These are phyloP conservation scores for Ceratorhiza oryzae-sativae DNA, from an alignment of 1,284 basidiomycete species.

Conservation along the genomic window DNA sequence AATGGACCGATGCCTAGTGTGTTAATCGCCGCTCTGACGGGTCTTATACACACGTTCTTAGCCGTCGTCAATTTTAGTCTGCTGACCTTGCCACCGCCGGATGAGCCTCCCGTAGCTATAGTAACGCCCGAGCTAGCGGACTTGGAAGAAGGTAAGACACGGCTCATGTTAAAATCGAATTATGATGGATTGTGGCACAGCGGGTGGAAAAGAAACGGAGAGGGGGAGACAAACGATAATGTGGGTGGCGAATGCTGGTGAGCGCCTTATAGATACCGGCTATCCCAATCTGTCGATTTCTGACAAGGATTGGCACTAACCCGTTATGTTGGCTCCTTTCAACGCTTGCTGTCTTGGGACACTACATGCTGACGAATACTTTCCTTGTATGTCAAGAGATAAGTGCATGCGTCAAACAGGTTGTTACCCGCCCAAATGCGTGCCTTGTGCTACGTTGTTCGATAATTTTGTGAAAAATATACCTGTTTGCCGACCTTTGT, in stretches of 20 bases:
- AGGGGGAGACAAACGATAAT: neutral
- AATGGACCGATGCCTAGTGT: neutral
- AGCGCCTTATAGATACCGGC: neutral
- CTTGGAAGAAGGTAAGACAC: neutral
- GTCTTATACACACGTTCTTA: neutral
- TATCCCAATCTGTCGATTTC: neutral
- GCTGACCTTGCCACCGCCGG: neutral
- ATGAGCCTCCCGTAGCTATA: neutral
- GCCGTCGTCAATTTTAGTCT: no score
- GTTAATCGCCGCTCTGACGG: neutral
- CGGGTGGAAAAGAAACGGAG: neutral
- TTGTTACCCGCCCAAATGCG: neutral
- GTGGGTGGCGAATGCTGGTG: neutral
- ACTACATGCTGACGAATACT: neutral
- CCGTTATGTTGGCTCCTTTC: slow-evolving; percentile 6
- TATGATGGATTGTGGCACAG: neutral
- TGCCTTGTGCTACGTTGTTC: neutral
- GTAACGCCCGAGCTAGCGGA: neutral
- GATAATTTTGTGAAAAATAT: neutral
- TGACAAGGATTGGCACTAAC: neutral
- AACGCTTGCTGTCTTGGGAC: neutral
- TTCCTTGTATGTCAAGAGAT: neutral
- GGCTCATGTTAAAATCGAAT: neutral
- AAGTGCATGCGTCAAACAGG: neutral
- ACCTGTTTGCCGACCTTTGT: neutral